phyloP scores from a whole-genome alignment of 2,329 filamentous ascomycete species.

The Aspergillus quadrilineatus region DNA sequence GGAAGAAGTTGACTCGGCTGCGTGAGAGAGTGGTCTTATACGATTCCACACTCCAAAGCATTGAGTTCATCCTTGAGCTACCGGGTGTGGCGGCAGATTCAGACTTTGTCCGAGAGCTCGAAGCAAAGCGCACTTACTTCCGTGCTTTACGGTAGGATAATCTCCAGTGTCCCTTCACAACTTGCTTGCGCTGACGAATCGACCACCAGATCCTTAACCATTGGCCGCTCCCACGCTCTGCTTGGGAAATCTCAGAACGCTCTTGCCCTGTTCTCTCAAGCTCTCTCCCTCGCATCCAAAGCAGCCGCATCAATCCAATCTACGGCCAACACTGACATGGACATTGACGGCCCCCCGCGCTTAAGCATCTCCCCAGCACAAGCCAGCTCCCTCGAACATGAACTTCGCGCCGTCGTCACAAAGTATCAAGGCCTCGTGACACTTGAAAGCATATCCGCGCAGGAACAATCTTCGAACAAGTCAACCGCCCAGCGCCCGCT shows the following conservation, averaged over 20 bases:
- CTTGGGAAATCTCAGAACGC: constrained; percentile 72
- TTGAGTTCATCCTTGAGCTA: constrained; percentile 85
- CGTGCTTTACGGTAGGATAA: constrained; percentile 72
- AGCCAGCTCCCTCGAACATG: constrained; percentile 57
- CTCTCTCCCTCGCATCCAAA: constrained; percentile 60
- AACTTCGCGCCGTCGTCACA: constrained; percentile 70
- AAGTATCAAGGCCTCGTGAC: constrained; percentile 84
- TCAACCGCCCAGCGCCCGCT: constrained; percentile 56
- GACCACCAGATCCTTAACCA: constrained; percentile 66
- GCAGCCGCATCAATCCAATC: constrained; percentile 51
- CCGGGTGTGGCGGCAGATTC: constrained; percentile 85
- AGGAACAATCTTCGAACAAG: constrained; percentile 42
- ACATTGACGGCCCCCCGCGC: constrained; percentile 57
- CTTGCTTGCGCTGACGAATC: constrained; percentile 8
- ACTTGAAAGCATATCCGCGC: constrained; percentile 63
- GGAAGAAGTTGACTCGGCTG: constrained; percentile 73
- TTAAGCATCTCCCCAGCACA: constrained; percentile 65
- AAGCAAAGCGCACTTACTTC: constrained; percentile 79
- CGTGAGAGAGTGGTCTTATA: constrained; percentile 88
- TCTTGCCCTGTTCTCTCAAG: constrained; percentile 78
- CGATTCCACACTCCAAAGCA: constrained; percentile 83
- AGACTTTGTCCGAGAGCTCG: constrained; percentile 72
- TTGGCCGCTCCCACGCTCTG: constrained; percentile 80
- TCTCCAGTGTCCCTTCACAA: background rate
- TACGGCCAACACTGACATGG: constrained; percentile 37